Evolutionary conservation across 106 monocot genomes (phyloP), one percentile per base, ranked within the genome.

Genomic region (Dioscorea zingiberensis): DNA sequence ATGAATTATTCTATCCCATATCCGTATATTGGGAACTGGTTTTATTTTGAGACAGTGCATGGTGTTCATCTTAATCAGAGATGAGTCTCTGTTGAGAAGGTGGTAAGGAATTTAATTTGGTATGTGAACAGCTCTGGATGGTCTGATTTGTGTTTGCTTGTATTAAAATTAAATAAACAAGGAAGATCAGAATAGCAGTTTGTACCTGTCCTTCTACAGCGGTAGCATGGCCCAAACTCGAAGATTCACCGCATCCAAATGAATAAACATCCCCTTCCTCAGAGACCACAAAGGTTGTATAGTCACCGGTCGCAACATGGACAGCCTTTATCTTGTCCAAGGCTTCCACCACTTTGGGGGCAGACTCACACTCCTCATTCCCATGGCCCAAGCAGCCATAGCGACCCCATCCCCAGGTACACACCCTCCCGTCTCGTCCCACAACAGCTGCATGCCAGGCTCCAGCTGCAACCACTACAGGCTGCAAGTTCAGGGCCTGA

Each of bases 361-460:
- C 67, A 15, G 86, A 73, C 66, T 99, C 89, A 45, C 89, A 89
- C 1, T 99, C 98, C 73, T 99, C 98, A 23, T 84, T 84, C 9
- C 93, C 98, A 73, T 98, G 98, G 26, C 98, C 98, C 67, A 99
- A 76, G 64, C 98, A 99, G 48, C 98, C 98, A 64, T 93, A 99
- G 6, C 93, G 77, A 26, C 93, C 93, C 98, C 98, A 93, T 45
- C 98, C 98, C 98, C 98, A 99, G 0, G 98, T 99, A 73, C 93
- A 99, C 3, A 93, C 89, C 16, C 93, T 78, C 16, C 98, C 98
- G 78, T 99, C 93, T 29, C 72, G 71, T 8, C 93, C 98, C 9
- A 99, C 93, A 26, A 99, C 98, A 16, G 98, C 93, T 29, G 93
- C 93, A 55, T 99, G 98, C 93, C 93, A 99, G 22, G 98, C 93